Evolutionary conservation across 306 rosid species (phyloP).

Genomic region (Lathyrus oleraceus): DNA sequence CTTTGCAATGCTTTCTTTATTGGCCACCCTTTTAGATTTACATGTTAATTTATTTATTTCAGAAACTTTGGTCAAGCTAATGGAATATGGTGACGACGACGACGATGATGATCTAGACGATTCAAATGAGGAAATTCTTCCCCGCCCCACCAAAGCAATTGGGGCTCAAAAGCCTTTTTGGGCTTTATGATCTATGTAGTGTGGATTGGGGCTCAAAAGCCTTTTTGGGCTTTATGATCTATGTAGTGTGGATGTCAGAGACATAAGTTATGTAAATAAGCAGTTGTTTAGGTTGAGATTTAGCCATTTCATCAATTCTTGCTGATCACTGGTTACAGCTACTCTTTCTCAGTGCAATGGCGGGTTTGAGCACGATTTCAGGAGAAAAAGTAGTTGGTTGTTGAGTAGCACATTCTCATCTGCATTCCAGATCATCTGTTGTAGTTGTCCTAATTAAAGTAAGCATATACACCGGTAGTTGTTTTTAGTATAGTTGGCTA

Average conservation of each 20-base stretch:
- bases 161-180: slow-evolving; percentile 80
- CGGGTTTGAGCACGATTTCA: slow-evolving; percentile 19
- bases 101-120: slow-evolving; percentile 83
- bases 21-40: slow-evolving; percentile 23
- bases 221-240: slow-evolving; percentile 83
- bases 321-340: slow-evolving; percentile 28
- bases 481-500: slow-evolving; percentile 22
- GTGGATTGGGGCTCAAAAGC: slow-evolving; percentile 59
- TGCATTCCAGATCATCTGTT: slow-evolving; percentile 18
- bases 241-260: slow-evolving; percentile 21
- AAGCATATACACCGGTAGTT: slow-evolving; percentile 29
- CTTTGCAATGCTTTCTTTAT: slow-evolving; percentile 1
- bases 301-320: slow-evolving; percentile 25
- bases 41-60: slow-evolving; percentile 39
- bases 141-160: slow-evolving; percentile 31
- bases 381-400: slow-evolving; percentile 19
- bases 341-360: background rate
- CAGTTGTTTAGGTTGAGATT: background rate
- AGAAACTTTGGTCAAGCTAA: slow-evolving; percentile 84
- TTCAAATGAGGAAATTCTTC: slow-evolving; percentile 46
- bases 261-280: slow-evolving; percentile 36
- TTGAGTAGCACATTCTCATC: slow-evolving; percentile 25
- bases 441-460: slow-evolving; percentile 30
- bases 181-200: slow-evolving; percentile 58
- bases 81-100: slow-evolving; percentile 98